Percentiles rank a stretch among this genome's conserved stretches.
These are phyloP conservation scores for Verticillium albo-atrum DNA, from an alignment of 2,329 filamentous ascomycete genomes.

Conservation along the genomic window DNA sequence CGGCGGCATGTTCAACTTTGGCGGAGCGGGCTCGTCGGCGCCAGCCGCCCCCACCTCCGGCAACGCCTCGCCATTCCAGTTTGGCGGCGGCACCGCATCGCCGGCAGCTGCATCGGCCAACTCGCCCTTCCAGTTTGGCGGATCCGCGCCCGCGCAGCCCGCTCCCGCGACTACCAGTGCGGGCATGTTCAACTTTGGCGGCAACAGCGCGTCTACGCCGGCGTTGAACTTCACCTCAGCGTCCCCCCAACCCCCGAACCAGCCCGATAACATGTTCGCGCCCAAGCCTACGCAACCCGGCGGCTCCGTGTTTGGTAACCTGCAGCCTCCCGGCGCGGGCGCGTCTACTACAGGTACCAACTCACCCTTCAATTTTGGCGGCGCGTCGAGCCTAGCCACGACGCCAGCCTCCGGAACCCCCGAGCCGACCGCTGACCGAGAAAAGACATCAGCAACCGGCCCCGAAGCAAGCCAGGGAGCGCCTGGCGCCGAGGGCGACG, in stretches of 20 bases:
- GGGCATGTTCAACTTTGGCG: conserved; percentile 5
- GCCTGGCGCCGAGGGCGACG: conserved; percentile 28
- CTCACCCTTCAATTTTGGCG: conserved; percentile 52
- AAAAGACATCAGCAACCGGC: conserved; percentile 17
- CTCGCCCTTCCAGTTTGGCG: conserved; percentile 13
- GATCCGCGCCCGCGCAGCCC: background rate
- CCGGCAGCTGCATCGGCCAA: conserved; percentile 3
- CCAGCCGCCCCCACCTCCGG: conserved; percentile 8
- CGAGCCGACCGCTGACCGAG: conserved; percentile 43
- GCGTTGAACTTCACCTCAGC: background rate
- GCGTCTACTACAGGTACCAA: conserved; percentile 42
- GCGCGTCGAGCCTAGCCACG: conserved; percentile 56
- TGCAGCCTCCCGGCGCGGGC: conserved; percentile 37
- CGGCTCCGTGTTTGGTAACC: conserved; percentile 29
- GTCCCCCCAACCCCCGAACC: conserved; percentile 6
- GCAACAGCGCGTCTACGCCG: conserved; percentile 4
- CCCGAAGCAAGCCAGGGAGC: conserved; percentile 14
- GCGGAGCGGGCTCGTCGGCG: conserved; percentile 14
- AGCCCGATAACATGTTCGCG: conserved; percentile 12
- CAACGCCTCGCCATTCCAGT: conserved; percentile 28
- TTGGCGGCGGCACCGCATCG: conserved; percentile 25
- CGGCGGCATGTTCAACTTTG: conserved; percentile 33
- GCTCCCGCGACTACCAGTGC: background rate
- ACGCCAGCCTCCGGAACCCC: conserved; percentile 56
- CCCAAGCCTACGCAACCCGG: conserved; percentile 13